Base-by-base conservation (phyloP, 1,284 basidiomycete genomes). In the Puccinia horiana region DNA sequence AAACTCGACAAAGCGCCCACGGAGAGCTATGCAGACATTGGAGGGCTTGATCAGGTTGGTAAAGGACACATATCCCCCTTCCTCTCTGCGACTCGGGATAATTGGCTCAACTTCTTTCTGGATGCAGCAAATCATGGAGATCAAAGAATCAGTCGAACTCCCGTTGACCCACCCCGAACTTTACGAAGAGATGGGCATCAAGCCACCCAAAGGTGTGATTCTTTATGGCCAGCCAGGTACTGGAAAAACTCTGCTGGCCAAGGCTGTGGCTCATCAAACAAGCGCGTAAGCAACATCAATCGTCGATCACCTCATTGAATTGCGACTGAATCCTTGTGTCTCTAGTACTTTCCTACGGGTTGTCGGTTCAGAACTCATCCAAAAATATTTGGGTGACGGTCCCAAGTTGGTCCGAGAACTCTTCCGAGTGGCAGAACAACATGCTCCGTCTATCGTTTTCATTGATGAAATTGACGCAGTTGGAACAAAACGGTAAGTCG, bases 121-220 rank as follows among this genome's bases (percentile, higher is more conserved):
- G 23, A 32, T 54, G 16, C 44, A 75, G 72, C 72, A 82, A 65
- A 80, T 74, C 54, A 58, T 70, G 72, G 54, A 76, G 72, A 49
- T 81, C 29, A 84, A 95, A 92, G 96, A 99, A 92, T 94, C 96
- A 35, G 96, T 99, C 83, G 97, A 99, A 88, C 90, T 99, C 72
- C 97, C 97, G 0, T 90, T 99, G 70, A 99, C 96, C 23, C 97
- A 99, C 87, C 97, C 97, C 12, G 97, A 99, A 87, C 89, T 99
- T 58, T 99, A 99, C 88, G 96, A 99, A 88, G 96, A 99, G 89
- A 98, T 99, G 97, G 97, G 97, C 83, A 98, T 99, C 88, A 93
- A 93, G 85, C 96, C 96, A 54, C 97, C 97, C 49, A 99, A 99
- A 88, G 97, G 97, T 89, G 97, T 99, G 86, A 98, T 99, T 85